Evolutionary conservation across 257 asterid genomes (phyloP), one percentile per base, ranked within the genome.

Genomic region (Fraxinus americana): DNA sequence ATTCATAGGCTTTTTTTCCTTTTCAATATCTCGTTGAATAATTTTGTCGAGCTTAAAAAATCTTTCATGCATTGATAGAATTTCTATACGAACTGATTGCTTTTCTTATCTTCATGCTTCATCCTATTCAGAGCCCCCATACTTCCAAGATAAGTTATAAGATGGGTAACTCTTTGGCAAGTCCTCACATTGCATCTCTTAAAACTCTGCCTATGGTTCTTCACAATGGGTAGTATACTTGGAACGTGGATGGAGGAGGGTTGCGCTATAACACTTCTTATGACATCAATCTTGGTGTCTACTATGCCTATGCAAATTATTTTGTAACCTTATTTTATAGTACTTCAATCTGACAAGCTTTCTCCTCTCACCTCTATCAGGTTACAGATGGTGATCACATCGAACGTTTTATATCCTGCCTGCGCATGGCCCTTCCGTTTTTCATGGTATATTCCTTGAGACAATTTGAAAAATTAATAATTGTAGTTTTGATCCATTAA

Each of bases 361-460:
- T 68, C 72, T 67, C 74, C 78, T 80, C 48, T 19, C 63, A 71
- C 78, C 67, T 75, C 77, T 52, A 61, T 61, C 91, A 95, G 99
- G 98, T 91, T 38, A 86, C 91, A 4, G 99, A 95, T 85, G 90
- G 87, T 78, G 99, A 95, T 75, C 98, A 95, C 82, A 88, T 95
- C 57, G 88, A 78, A 73, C 87, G 98, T 79, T 89, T 87, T 77
- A 88, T 93, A 83, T 88, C 96, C 57, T 91, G 97, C 85, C 80
- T 93, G 75, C 84, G 80, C 78, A 91, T 87, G 92, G 97, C 98
- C 79, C 81, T 88, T 79, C 97, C 99, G 3, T 83, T 95, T 76
- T 89, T 95, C 77, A 84, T 77, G 97, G 99, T 95, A 84, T 45
- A 71, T 61, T 63, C 6, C 50, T 75, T 1, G 23, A 59, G 13